Conservation (phyloP, 306 rosid genomes). For the Styphnolobium japonicum region DNA sequence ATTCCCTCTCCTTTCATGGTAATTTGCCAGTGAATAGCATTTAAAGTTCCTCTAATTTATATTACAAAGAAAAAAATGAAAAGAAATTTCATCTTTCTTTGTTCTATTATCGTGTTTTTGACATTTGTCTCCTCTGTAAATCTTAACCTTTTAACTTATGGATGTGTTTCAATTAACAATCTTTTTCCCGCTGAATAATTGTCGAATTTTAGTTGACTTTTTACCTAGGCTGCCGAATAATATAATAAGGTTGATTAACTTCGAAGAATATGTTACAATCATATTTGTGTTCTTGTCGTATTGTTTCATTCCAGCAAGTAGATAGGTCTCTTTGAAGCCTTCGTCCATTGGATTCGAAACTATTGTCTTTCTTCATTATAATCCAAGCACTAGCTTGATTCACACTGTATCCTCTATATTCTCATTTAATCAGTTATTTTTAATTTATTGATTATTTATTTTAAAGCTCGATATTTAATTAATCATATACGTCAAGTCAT, state of each 20-base stretch:
- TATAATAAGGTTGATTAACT: slow-evolving; percentile 11
- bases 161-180: background rate
- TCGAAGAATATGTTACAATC: slow-evolving; percentile 4
- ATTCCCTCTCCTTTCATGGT: background rate
- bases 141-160: background rate
- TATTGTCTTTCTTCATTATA: background rate
- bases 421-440: background rate
- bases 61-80: background rate
- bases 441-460: background rate
- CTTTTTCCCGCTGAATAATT: background rate
- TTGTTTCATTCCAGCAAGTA: background rate
- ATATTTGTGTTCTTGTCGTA: slow-evolving; percentile 4
- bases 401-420: slow-evolving; percentile 1
- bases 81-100: background rate
- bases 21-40: background rate
- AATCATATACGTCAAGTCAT: slow-evolving; percentile 3
- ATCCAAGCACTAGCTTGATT: background rate
- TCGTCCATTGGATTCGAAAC: background rate
- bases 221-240: slow-evolving; percentile 21
- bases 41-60: background rate
- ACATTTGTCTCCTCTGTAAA: background rate
- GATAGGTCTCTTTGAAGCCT: background rate
- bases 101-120: background rate
- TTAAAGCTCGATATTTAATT: background rate
- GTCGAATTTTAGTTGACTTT: slow-evolving; percentile 16